Percentiles rank a stretch among this genome's conserved stretches.
Conservation (phyloP, 2,329 filamentous ascomycete species). For the Xylaria sp. region DNA sequence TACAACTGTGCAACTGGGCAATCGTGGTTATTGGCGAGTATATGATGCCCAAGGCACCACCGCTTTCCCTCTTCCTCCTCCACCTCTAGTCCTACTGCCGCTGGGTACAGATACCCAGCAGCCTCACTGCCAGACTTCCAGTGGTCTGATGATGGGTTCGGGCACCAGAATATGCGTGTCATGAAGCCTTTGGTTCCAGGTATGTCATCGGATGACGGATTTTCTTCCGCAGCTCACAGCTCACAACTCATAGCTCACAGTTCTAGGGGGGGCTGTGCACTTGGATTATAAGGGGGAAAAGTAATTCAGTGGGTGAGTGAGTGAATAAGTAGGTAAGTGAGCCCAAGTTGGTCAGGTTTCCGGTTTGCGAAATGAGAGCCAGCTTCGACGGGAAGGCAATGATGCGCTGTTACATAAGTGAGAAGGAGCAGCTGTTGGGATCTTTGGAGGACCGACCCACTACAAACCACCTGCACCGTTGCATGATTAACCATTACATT, state of each 20-base stretch:
- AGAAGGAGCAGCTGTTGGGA: slow-evolving; percentile 11
- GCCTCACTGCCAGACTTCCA: slow-evolving; percentile 18
- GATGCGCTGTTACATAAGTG: slow-evolving; percentile 9
- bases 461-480: slow-evolving; percentile 1
- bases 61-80: slow-evolving; percentile 14
- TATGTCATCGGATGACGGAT: slow-evolving; percentile 15
- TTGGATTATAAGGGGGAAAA: slow-evolving; percentile 6
- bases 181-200: slow-evolving; percentile 30
- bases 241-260: background rate
- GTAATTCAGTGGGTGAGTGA: background rate
- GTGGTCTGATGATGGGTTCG: slow-evolving; percentile 24
- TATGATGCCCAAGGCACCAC: slow-evolving; percentile 37
- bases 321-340: background rate
- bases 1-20: background rate
- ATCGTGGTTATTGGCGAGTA: background rate
- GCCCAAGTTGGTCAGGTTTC: background rate
- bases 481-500: slow-evolving; percentile 9
- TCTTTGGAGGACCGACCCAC: slow-evolving; percentile 19
- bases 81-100: slow-evolving; percentile 10
- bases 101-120: slow-evolving; percentile 24
- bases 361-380: slow-evolving; percentile 29
- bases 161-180: slow-evolving; percentile 34
- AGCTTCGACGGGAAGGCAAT: slow-evolving; percentile 10
- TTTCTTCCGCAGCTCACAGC: background rate
- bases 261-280: background rate